Conservation (phyloP, 1,139 yeast species). For the Nakaseomyces nivariensis region DNA sequence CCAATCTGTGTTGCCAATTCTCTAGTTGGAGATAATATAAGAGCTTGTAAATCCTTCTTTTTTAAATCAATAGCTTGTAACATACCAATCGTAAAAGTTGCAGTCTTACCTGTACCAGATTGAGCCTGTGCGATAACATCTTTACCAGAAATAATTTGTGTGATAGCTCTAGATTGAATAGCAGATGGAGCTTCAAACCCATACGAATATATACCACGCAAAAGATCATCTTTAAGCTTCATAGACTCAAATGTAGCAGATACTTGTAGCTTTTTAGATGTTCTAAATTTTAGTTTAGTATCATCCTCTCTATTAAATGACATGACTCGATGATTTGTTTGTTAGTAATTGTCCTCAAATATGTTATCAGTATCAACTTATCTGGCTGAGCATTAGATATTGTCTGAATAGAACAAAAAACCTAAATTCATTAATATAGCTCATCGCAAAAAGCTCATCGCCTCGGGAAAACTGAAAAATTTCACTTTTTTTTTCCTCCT, state of each 20-base stretch:
- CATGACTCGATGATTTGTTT: slow-evolving; percentile 23
- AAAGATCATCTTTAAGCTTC: slow-evolving; percentile 58
- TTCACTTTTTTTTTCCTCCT: not conserved
- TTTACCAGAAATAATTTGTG: slow-evolving; percentile 81
- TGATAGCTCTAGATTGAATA: slow-evolving; percentile 88
- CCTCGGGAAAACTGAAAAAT: not conserved
- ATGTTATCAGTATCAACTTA: too few relatives aligned
- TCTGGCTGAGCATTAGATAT: too few relatives aligned
- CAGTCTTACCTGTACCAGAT: slow-evolving; percentile 97
- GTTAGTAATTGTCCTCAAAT: not conserved
- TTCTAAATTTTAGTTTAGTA: slow-evolving; percentile 47
- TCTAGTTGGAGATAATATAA: slow-evolving; percentile 90
- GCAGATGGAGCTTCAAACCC: slow-evolving; percentile 95
- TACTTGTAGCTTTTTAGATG: slow-evolving; percentile 53
- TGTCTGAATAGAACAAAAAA: too few relatives aligned
- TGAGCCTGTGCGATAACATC: slow-evolving; percentile 97
- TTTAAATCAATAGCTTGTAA: slow-evolving; percentile 66
- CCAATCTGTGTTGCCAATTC: slow-evolving; percentile 88
- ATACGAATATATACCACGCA: slow-evolving; percentile 72
- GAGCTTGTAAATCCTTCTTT: slow-evolving; percentile 59
- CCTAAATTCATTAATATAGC: not conserved
- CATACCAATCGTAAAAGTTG: slow-evolving; percentile 90
- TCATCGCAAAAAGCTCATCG: slow-evolving; percentile 5
- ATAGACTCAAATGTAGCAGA: slow-evolving; percentile 68
- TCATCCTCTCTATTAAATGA: slow-evolving; percentile 52